A percentile compares a stretch with the other conserved stretches of the same genome.
These are phyloP conservation scores for Trichoderma oligosporum DNA, from an alignment of 2,329 filamentous ascomycete species.

Conservation along the genomic window DNA sequence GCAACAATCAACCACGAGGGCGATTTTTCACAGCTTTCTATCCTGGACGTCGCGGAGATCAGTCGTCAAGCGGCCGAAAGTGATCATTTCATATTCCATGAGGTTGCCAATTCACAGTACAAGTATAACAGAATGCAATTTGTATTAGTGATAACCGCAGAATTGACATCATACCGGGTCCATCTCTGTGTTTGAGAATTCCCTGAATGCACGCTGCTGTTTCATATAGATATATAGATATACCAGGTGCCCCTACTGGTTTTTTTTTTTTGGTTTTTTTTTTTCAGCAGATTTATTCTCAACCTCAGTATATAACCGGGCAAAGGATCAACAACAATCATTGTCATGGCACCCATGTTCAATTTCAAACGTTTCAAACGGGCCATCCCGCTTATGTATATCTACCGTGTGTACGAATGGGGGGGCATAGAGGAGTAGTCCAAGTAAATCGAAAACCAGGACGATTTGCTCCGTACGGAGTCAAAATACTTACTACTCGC, in stretches of 20 bases:
- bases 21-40: too few species aligned
- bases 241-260: not conserved
- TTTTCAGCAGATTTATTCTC: not conserved
- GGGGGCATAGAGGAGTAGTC: too few species aligned
- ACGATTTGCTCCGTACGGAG: too few species aligned
- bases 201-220: slow-evolving; percentile 3
- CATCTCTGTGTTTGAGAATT: not conserved
- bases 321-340: not conserved
- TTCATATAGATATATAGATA: slow-evolving; percentile 6
- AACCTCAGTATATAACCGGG: slow-evolving; percentile 1
- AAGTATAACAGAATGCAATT: too few species aligned
- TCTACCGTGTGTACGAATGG: too few species aligned
- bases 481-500: not conserved
- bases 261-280: not conserved
- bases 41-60: too few species aligned
- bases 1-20: not conserved
- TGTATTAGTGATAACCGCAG: not conserved
- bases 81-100: not conserved
- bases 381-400: not conserved
- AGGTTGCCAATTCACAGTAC: not conserved
- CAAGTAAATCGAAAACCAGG: too few species aligned
- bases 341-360: slow-evolving; percentile 9
- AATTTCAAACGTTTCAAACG: slow-evolving; percentile 16
- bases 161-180: slow-evolving; percentile 1
- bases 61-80: too few species aligned